A percentile compares a stretch with the other conserved stretches of the same genome.
These are phyloP conservation scores for Leccinum obscurum DNA, from an alignment of 768 basidiomycete genomes.

Conservation along the genomic window DNA sequence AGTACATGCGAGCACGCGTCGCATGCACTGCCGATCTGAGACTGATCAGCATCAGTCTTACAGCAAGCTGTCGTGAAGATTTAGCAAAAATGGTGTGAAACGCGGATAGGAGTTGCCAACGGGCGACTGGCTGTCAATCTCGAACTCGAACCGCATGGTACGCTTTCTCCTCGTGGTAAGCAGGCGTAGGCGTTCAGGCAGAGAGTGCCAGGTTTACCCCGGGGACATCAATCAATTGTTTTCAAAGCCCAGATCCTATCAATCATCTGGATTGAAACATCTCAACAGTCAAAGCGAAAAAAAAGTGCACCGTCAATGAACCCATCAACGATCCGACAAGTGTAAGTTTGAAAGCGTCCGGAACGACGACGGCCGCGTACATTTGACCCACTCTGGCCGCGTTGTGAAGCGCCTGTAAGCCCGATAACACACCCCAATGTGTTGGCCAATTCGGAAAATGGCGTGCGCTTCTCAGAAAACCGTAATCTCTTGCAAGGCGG, in stretches of 20 bases:
- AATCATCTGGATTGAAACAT: neutral
- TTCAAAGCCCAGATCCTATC: no score
- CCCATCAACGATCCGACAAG: constrained; percentile 33
- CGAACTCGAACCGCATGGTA: neutral
- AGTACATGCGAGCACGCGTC: neutral
- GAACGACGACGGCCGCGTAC: constrained; percentile 34
- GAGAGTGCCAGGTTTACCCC: no score
- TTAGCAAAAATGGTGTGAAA: neutral
- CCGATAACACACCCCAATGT: constrained; percentile 11
- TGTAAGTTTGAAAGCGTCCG: constrained; percentile 27
- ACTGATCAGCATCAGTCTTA: neutral
- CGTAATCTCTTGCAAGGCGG: constrained; percentile 25
- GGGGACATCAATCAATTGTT: no score
- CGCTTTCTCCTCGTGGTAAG: neutral
- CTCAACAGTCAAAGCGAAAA: neutral
- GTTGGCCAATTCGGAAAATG: constrained; percentile 9
- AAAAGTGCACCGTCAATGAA: constrained; percentile 13
- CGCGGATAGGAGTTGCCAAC: neutral
- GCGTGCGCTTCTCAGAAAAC: constrained; percentile 13
- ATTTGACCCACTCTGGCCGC: constrained; percentile 27
- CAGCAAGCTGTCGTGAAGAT: neutral
- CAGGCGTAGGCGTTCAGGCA: neutral
- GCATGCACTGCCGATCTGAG: neutral
- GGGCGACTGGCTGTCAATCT: neutral
- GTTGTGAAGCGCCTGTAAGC: constrained; percentile 9